phyloP scores from a whole-genome alignment of 1,139 yeast species.

The Kazachstania sp. region DNA sequence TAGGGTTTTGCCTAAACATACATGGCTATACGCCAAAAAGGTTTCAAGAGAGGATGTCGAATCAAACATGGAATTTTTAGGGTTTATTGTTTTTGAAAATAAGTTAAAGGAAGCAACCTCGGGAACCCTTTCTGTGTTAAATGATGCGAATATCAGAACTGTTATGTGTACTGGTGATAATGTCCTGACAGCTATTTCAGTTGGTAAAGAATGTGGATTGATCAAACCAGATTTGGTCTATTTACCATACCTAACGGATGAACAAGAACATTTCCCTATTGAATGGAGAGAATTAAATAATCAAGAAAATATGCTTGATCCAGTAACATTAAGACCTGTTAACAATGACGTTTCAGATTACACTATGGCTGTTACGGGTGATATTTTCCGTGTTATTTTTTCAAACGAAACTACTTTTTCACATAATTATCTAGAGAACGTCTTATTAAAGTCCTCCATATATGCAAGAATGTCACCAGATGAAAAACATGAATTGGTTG shows the following conservation, averaged over 20 bases:
- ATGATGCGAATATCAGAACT: constrained; percentile 65
- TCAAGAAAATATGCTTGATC: constrained; percentile 47
- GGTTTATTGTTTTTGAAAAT: constrained; percentile 88
- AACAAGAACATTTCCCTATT: constrained; percentile 33
- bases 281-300: constrained; percentile 60
- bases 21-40: constrained; percentile 37
- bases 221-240: constrained; percentile 46
- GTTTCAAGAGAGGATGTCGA: constrained; percentile 60
- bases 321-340: constrained; percentile 50
- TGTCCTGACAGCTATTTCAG: constrained; percentile 87
- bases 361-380: constrained; percentile 84
- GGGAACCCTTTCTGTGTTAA: constrained; percentile 49
- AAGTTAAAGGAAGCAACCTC: constrained; percentile 67
- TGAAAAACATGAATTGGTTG: constrained; percentile 92
- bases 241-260: constrained; percentile 51
- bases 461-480: constrained; percentile 99
- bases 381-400: constrained; percentile 69
- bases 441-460: constrained; percentile 65
- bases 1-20: constrained; percentile 40
- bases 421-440: constrained; percentile 40
- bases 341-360: constrained; percentile 36
- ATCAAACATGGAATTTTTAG: constrained; percentile 58
- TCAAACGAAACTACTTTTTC: constrained; percentile 38
- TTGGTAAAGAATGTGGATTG: constrained; percentile 75
- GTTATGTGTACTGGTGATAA: constrained; percentile 98